Conservation (phyloP, 164 flowering plant genomes). For the Vitis riparia region DNA sequence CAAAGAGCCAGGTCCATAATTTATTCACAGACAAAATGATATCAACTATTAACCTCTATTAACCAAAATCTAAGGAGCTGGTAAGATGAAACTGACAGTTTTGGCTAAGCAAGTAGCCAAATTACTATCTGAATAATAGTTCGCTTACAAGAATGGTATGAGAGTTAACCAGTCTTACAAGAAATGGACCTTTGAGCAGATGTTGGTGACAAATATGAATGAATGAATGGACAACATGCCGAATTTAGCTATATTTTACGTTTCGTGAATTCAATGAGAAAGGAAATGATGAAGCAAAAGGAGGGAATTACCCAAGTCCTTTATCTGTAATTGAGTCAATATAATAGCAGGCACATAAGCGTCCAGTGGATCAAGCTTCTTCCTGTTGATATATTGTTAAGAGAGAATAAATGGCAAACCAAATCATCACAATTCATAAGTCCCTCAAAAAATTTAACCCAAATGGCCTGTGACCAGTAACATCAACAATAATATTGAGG, state of each 20-base stretch:
- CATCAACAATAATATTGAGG: neutral
- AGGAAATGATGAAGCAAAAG: neutral
- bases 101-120: no score
- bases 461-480: neutral
- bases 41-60: no score
- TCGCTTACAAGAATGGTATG: no score
- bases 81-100: no score
- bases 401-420: neutral
- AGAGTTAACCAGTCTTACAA: no score
- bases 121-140: no score
- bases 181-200: no score
- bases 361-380: constrained; percentile 90
- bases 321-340: constrained; percentile 71
- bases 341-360: constrained; percentile 84
- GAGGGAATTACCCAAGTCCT: constrained; percentile 61
- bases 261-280: neutral
- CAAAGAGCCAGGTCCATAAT: no score
- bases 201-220: neutral
- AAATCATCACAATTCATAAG: neutral
- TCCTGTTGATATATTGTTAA: constrained; percentile 38
- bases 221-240: neutral
- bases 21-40: no score
- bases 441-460: no score
- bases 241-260: neutral
- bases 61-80: no score